Percentiles rank a stretch among this genome's conserved stretches.
phyloP scores from a whole-genome alignment of 352 stramenopile species.

The Aphanomyces invadans region DNA sequence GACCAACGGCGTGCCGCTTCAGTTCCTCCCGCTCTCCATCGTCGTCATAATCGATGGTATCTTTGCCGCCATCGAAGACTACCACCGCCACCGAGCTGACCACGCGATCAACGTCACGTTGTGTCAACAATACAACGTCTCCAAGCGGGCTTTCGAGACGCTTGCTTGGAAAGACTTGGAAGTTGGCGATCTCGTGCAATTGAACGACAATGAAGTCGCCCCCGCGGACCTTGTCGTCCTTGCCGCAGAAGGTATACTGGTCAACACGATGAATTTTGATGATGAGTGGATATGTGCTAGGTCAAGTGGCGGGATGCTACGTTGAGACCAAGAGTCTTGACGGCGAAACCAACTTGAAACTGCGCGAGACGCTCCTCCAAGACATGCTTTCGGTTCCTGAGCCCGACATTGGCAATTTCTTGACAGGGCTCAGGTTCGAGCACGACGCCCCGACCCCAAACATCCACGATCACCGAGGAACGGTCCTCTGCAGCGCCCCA shows the following conservation, averaged over 20 bases:
- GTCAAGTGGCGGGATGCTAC: slow-evolving; percentile 48
- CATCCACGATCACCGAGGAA: slow-evolving; percentile 74
- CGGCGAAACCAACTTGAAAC: slow-evolving; percentile 81
- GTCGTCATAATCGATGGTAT: slow-evolving; percentile 78
- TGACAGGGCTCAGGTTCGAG: slow-evolving; percentile 59
- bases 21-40: slow-evolving; percentile 75
- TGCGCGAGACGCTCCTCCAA: slow-evolving; percentile 53
- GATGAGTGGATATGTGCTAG: slow-evolving; percentile 26
- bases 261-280: slow-evolving; percentile 50
- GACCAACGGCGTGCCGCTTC: slow-evolving; percentile 67
- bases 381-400: slow-evolving; percentile 63
- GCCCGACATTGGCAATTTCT: slow-evolving; percentile 42
- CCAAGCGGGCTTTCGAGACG: slow-evolving; percentile 77
- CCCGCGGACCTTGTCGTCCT: slow-evolving; percentile 77
- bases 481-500: slow-evolving; percentile 43
- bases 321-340: slow-evolving; percentile 87
- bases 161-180: slow-evolving; percentile 73
- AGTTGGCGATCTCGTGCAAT: slow-evolving; percentile 75
- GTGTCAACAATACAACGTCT: slow-evolving; percentile 59
- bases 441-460: slow-evolving; percentile 74
- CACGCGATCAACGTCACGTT: slow-evolving; percentile 62
- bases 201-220: slow-evolving; percentile 76
- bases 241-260: slow-evolving; percentile 30
- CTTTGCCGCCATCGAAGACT: slow-evolving; percentile 78
- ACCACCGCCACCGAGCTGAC: slow-evolving; percentile 74